Evolutionary conservation across 2,329 filamentous ascomycete genomes (phyloP).

Genomic region (Aspergillus clavatus): DNA sequence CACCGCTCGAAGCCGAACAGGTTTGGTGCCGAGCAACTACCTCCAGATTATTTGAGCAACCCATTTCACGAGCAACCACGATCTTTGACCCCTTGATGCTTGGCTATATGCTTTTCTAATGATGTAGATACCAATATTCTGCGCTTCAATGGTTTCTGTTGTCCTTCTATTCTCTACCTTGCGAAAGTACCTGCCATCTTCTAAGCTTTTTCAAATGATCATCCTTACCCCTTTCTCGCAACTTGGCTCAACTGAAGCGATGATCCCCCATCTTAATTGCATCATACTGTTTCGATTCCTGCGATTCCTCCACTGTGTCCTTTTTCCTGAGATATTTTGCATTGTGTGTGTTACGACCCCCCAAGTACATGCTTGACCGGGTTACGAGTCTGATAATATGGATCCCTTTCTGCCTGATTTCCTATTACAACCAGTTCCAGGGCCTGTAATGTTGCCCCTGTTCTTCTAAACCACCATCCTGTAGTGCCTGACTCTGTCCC

Average conservation of each 20-base stretch:
- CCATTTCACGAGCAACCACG: constrained; percentile 24
- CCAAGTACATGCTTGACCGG: background rate
- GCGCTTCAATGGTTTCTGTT: constrained; percentile 5
- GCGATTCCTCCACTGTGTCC: no score
- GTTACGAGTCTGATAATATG: background rate
- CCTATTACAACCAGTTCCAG: background rate
- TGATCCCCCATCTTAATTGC: no score
- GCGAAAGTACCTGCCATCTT: no score
- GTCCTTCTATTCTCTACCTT: background rate
- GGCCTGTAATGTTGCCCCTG: background rate
- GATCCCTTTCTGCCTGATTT: background rate
- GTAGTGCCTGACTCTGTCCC: no score
- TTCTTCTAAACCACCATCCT: no score
- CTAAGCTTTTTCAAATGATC: background rate
- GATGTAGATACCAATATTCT: constrained; percentile 18
- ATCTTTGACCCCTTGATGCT: constrained; percentile 10
- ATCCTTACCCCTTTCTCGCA: background rate
- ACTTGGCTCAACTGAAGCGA: background rate
- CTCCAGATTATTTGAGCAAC: constrained; percentile 51
- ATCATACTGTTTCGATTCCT: no score
- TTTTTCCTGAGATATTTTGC: background rate
- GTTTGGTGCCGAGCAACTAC: constrained; percentile 64
- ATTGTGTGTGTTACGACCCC: background rate
- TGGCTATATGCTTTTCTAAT: constrained; percentile 13
- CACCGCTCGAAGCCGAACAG: constrained; percentile 43